phyloP scores from a whole-genome alignment of 495 filamentous ascomycete genomes.

The Penicillium cinerascens region DNA sequence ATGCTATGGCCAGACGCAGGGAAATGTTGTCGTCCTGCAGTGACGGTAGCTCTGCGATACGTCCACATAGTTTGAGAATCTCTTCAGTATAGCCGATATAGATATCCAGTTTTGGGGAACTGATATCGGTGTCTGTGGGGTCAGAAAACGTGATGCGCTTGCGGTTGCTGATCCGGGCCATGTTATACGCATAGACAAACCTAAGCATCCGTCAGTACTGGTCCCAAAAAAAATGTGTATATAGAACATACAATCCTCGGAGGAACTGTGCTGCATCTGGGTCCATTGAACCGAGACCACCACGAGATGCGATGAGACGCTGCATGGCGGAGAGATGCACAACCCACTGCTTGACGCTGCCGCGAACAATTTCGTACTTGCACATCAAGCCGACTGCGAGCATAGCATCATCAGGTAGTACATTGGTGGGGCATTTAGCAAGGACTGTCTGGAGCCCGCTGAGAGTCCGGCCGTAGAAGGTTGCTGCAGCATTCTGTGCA shows the following conservation, averaged over 20 bases:
- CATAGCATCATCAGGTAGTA: constrained; percentile 34
- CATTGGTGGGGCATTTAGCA: constrained; percentile 13
- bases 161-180: constrained; percentile 39
- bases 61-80: constrained; percentile 37
- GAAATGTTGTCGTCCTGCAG: constrained; percentile 24
- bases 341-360: constrained; percentile 43
- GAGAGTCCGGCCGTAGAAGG: constrained; percentile 39
- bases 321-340: constrained; percentile 42
- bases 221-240: neutral
- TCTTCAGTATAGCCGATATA: constrained; percentile 47
- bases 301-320: constrained; percentile 36
- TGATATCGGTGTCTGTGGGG: constrained; percentile 22
- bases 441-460: constrained; percentile 33
- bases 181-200: constrained; percentile 39
- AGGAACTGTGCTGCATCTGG: constrained; percentile 37
- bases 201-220: constrained; percentile 11
- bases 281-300: constrained; percentile 34
- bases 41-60: constrained; percentile 35
- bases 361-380: constrained; percentile 45
- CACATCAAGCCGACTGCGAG: constrained; percentile 41
- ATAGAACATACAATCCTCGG: constrained; percentile 34
- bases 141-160: constrained; percentile 19
- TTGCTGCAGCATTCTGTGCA: constrained; percentile 32
- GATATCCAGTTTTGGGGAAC: constrained; percentile 36
- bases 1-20: constrained; percentile 27